Evolutionary conservation across 2,329 filamentous ascomycete genomes (phyloP).

Genomic region (Zymoseptoria pseudotritici): DNA sequence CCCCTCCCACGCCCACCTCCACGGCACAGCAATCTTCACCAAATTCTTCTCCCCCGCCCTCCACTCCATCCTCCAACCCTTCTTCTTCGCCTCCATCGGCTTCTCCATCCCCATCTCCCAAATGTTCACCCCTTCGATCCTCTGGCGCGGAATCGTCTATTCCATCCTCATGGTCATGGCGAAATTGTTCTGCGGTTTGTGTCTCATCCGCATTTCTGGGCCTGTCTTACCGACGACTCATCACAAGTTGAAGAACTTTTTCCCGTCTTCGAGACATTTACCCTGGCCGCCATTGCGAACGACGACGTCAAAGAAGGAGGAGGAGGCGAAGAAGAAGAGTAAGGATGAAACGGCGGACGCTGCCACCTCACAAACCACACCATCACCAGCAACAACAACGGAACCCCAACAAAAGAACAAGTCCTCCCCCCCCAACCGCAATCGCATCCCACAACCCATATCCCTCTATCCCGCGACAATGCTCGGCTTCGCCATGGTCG

Average conservation of each 20-base stretch:
- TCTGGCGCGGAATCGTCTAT: conserved; percentile 71
- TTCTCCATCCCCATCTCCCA: conserved; percentile 69
- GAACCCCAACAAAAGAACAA: background rate
- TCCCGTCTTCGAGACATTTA: background rate
- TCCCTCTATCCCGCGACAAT: conserved; percentile 63
- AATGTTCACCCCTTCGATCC: conserved; percentile 56
- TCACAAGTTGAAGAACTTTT: background rate
- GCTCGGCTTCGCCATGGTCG: conserved; percentile 62
- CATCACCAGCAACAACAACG: background rate
- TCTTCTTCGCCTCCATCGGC: conserved; percentile 70
- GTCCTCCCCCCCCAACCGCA: background rate
- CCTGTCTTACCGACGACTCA: background rate
- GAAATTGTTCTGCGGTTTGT: conserved; percentile 36
- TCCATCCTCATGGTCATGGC: conserved; percentile 59
- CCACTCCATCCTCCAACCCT: conserved; percentile 54
- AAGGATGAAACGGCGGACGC: background rate
- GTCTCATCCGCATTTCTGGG: conserved; percentile 33
- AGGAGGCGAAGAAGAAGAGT: background rate
- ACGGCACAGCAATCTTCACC: conserved; percentile 34
- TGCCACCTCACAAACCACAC: background rate
- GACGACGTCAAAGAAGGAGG: background rate
- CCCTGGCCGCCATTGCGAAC: background rate
- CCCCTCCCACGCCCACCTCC: conserved; percentile 5
- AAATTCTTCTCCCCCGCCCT: conserved; percentile 41
- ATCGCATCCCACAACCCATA: conserved; percentile 38